Base-by-base conservation (phyloP, 257 asterid species). In the Thymus quinquecostatus region DNA sequence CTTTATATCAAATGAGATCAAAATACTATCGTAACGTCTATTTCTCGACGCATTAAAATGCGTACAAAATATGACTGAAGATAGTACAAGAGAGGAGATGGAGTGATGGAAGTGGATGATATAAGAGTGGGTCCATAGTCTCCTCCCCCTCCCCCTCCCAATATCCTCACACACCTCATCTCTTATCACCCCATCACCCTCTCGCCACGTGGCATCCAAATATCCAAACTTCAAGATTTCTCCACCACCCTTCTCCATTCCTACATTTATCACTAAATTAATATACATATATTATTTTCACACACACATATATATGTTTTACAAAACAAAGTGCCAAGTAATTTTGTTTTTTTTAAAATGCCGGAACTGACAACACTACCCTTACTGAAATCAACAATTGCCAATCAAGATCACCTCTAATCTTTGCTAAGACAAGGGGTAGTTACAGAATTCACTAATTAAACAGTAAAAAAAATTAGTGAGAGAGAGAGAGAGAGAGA, bases 171-270 rank as follows among this genome's bases (percentile, higher is more conserved):
- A 71, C 81, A 69, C 81, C 85, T 75, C 75, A 83, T 83, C 87
- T 60, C 69, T 69, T 44, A 27, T 51, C 78, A 63, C 49, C 12
- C 83, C 85, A 74, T 29, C 38, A 40, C 11, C 72, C 56, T 54
- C 0, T 1, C 38, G 83, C 87, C 87, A 80, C 81, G 81, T 83
- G 78, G 67, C 78, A 64, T 2, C 12, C 81, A 56, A 66, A 77
- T 80, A 83, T 83, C 87, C 85, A 54, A 71, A 77, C 72, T 69
- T 36, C 77, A 78, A 68, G 48, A 69, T 71, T 64, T 69, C 48
- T 70, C 73, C 86, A 84, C 91, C 88, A 81, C 71, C 74, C 69
- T 76, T 77, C 81, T 77, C 86, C 88, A 81, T 80, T 41, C 83
- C 83, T 59, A 59, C 70, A 66, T 62, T 82, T 80, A 85, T 85